Evolutionary conservation across 805 yeast species (phyloP), one percentile per base, ranked within the genome.

Genomic region (Pichia paraexigua): DNA sequence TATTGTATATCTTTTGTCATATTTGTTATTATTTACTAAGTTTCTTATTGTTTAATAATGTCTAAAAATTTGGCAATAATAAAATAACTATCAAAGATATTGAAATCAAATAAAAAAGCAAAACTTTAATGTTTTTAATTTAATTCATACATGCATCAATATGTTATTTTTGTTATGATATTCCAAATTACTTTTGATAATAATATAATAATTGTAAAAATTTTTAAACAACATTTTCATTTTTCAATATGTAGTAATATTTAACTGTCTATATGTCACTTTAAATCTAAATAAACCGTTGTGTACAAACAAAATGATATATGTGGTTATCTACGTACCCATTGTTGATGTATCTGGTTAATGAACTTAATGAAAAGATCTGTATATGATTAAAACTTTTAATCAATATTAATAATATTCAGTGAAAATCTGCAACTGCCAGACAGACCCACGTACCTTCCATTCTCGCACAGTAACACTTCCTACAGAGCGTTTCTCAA

Each of bases 331-430:
- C 28, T 10, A 53, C 56, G 47, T 53, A 53, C 56, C 56, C 56
- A 53, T 53, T 50, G 51, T 53, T 45, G n/a, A 42, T 48, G 51
- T 35, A n/a, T 47, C 50, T 47, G 24, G 35, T 51, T 46, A 32
- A 37, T 47, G n/a, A 20, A 40, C 42, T 37, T 35, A 17, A 5
- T 35, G 39, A 35, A 35, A 35, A 35, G 20, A 20, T n/a, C 18
- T 17, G 20, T 35, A 5, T 35, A 5, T 5, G 10, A 7, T n/a
- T 2, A 17, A 5, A 17, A 35, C 39, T 35, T 35, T 15, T 35
- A 20, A 35, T 20, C 39, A 35, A 35, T 35, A 35, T 35, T 20
- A 35, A 35, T 10, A 35, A n/a, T 35, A 35, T n/a, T n/a, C 39
- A 17, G 20, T 35, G 39, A 35, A 35, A 35, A 35, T 35, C 39